phyloP scores from a whole-genome alignment of 306 rosid genomes.

The Luffa acutangula region DNA sequence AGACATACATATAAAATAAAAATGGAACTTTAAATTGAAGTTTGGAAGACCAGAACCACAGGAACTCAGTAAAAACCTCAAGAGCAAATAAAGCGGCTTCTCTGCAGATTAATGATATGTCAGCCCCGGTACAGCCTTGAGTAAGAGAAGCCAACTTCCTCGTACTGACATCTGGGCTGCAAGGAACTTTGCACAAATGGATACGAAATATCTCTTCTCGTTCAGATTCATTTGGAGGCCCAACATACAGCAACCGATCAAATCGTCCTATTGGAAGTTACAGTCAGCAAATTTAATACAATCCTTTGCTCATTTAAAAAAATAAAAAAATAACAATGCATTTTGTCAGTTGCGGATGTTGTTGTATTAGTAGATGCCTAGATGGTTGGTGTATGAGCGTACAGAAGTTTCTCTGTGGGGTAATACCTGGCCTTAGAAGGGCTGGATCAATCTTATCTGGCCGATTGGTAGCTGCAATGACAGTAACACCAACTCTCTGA shows the following conservation, averaged over 20 bases:
- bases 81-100: constrained; percentile 74
- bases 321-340: background rate
- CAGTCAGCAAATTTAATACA: background rate
- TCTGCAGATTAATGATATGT: constrained; percentile 68
- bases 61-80: constrained; percentile 56
- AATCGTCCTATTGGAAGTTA: constrained; percentile 57
- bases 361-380: background rate
- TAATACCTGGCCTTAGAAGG: constrained; percentile 76
- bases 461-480: constrained; percentile 88
- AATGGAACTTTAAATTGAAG: constrained; percentile 10
- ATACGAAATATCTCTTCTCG: constrained; percentile 74
- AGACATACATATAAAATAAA: background rate
- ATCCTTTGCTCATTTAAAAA: background rate
- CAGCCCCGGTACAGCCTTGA: constrained; percentile 77
- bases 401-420: background rate
- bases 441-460: constrained; percentile 92
- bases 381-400: background rate
- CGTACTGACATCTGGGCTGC: constrained; percentile 50
- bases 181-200: constrained; percentile 65
- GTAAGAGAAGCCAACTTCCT: constrained; percentile 52
- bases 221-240: constrained; percentile 71
- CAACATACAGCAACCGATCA: constrained; percentile 80
- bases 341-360: background rate
- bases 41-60: background rate
- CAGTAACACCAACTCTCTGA: constrained; percentile 72